Conservation (phyloP, 345 rosid species). For the Eucalyptus marginata region DNA sequence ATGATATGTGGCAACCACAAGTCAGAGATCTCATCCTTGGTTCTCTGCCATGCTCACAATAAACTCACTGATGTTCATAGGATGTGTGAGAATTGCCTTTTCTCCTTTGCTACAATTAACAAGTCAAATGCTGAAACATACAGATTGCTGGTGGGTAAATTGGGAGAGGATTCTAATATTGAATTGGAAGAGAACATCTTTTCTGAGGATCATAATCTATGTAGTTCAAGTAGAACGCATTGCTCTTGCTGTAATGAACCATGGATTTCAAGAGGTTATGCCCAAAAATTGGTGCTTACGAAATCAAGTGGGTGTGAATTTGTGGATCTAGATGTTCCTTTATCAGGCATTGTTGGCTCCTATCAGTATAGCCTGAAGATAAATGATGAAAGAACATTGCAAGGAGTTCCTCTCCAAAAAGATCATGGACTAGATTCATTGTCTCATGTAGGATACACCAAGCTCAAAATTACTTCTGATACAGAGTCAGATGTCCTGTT, state of each 20-base stretch:
- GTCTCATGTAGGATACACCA: constrained; percentile 55
- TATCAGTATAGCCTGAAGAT: constrained; percentile 1
- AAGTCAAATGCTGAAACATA: constrained; percentile 79
- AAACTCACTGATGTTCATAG: constrained; percentile 73
- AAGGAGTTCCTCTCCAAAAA: constrained; percentile 8
- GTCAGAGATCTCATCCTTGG: constrained; percentile 77
- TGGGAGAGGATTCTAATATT: constrained; percentile 45
- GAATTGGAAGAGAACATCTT: constrained; percentile 13
- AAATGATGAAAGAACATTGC: constrained; percentile 2
- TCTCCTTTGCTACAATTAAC: constrained; percentile 63
- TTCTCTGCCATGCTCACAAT: constrained; percentile 64
- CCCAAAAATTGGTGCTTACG: constrained; percentile 10
- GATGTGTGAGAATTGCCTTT: constrained; percentile 73
- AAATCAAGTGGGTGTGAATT: constrained; percentile 8
- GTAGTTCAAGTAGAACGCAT: constrained; percentile 1
- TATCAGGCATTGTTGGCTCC: constrained; percentile 2
- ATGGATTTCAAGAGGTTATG: constrained; percentile 25
- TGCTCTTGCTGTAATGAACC: constrained; percentile 71
- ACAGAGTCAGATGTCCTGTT: constrained; percentile 30
- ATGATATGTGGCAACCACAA: constrained; percentile 69
- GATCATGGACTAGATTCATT: constrained; percentile 17
- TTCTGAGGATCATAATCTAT: constrained; percentile 1
- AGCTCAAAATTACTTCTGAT: constrained; percentile 64
- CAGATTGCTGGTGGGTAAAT: constrained; percentile 66
- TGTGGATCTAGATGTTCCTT: constrained; percentile 15